Percentiles rank a stretch among this genome's conserved stretches.
Evolutionary conservation across 495 filamentous ascomycete species (phyloP).

Genomic region (Cudoniella acicularis): DNA sequence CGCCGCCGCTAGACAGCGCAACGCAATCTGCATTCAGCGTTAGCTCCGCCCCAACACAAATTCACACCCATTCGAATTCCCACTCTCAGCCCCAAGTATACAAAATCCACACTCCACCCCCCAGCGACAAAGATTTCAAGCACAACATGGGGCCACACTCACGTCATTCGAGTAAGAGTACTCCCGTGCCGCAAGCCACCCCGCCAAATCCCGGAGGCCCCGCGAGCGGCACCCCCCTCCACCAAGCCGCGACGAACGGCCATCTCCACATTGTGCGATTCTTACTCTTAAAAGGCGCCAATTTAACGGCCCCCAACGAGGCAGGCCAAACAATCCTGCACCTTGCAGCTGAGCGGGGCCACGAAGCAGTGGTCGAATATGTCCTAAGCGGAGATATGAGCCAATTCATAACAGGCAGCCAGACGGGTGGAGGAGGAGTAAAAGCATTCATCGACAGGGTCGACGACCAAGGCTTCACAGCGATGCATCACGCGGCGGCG

Average conservation of each 20-base stretch:
- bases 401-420: background rate
- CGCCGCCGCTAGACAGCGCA: background rate
- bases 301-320: background rate
- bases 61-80: background rate
- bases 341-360: constrained; percentile 8
- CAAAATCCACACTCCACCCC: background rate
- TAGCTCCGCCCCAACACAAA: background rate
- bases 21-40: background rate
- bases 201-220: background rate
- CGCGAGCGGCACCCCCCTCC: constrained; percentile 7
- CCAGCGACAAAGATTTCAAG: background rate
- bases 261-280: constrained; percentile 14
- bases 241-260: constrained; percentile 9
- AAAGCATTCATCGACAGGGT: background rate
- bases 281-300: constrained; percentile 12
- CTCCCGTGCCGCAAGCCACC: background rate
- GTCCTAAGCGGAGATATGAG: background rate
- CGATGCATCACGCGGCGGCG: background rate
- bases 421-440: background rate
- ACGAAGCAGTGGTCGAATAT: background rate
- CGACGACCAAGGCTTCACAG: background rate
- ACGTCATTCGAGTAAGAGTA: background rate
- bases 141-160: background rate
- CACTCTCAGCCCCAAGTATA: background rate
- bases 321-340: constrained; percentile 9